Evolutionary conservation across 2,329 filamentous ascomycete genomes (phyloP), one percentile per base, ranked within the genome.

Genomic region (Phaeophleospora eucalypticola): DNA sequence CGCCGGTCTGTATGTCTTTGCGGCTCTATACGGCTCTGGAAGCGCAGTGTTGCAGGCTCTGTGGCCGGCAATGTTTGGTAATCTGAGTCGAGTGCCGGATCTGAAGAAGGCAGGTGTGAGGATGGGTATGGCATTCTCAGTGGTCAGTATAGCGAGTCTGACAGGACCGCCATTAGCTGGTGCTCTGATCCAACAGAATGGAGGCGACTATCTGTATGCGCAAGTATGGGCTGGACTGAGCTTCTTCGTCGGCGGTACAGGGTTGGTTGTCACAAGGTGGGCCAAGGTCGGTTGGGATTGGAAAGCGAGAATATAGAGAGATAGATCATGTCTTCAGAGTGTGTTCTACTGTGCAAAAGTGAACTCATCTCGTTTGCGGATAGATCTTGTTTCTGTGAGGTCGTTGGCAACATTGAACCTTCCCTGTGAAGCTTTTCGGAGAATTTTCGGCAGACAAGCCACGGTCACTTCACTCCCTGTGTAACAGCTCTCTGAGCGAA

Each of bases 131-230:
- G 71, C 71, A 0, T 72, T 76, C 46, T 66, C 65, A 0, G 64
- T 75, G 19, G 68, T 74, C 9, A 71, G 69, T 7, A 54, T 76
- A 20, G 71, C 71, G 0, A 67, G 64, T 15, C 58, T 76, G 33
- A 71, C 70, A 2, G 73, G 73, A 0, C 71, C 72, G 4, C 71
- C 72, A 0, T 65, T 76, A 49, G 73, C 72, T 1, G 73, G 74
- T 3, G 70, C 70, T 1, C 39, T 76, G 45, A 71, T 76, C 6
- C 64, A 71, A 38, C 58, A 54, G 8, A 54, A 62, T 18, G 60
- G 64, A 10, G 73, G 72, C 0, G 57, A 59, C 1, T 77, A 74
- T 58, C 46, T 74, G 2, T 59, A 61, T 17, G 73, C 72, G 15
- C 72, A 76, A 45, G 60, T 74, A 10, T 76, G 68, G 59, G 71